Conservation (phyloP, 768 basidiomycete species). For the Boletus sp. region DNA sequence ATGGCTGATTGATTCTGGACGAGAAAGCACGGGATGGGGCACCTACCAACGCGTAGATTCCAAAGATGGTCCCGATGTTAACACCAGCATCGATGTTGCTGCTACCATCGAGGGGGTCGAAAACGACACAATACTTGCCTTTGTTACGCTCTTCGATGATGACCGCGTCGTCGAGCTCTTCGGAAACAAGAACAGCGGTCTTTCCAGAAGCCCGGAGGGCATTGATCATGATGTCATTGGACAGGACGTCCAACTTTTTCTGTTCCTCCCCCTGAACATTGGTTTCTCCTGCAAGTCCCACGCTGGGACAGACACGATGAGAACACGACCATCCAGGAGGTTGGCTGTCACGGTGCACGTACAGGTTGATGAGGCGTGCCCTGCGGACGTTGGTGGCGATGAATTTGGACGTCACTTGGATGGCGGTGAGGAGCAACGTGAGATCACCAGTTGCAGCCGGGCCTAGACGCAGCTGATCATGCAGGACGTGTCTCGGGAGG, state of each 20-base stretch:
- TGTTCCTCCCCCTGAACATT: slow-evolving; percentile 99
- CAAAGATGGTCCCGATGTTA: slow-evolving; percentile 97
- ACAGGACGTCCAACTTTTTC: slow-evolving; percentile 97
- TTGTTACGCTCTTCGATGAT: slow-evolving; percentile 77
- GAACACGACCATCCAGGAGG: not conserved
- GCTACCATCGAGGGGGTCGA: slow-evolving; percentile 94
- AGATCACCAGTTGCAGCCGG: slow-evolving; percentile 86
- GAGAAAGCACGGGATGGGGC: not conserved
- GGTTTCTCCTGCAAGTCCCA: slow-evolving; percentile 93
- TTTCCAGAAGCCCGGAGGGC: slow-evolving; percentile 95
- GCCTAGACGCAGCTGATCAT: slow-evolving; percentile 81
- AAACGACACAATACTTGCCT: slow-evolving; percentile 96
- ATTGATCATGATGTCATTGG: slow-evolving; percentile 99
- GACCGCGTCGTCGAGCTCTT: slow-evolving; percentile 91
- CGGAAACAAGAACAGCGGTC: slow-evolving; percentile 94
- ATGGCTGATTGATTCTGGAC: not conserved
- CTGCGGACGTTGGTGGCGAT: slow-evolving; percentile 97
- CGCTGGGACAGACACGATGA: slow-evolving; percentile 43
- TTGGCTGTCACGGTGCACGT: slow-evolving; percentile 29
- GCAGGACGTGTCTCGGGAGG: slow-evolving; percentile 72
- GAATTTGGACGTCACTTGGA: slow-evolving; percentile 95
- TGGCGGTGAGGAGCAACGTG: slow-evolving; percentile 90
- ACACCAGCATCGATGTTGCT: slow-evolving; percentile 99
- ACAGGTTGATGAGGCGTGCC: slow-evolving; percentile 97
- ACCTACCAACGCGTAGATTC: slow-evolving; percentile 88